A percentile compares a stretch with the other conserved stretches of the same genome.
These are phyloP conservation scores for Xerocomus brunneocitrinus DNA, from an alignment of 768 basidiomycete species.

Conservation along the genomic window DNA sequence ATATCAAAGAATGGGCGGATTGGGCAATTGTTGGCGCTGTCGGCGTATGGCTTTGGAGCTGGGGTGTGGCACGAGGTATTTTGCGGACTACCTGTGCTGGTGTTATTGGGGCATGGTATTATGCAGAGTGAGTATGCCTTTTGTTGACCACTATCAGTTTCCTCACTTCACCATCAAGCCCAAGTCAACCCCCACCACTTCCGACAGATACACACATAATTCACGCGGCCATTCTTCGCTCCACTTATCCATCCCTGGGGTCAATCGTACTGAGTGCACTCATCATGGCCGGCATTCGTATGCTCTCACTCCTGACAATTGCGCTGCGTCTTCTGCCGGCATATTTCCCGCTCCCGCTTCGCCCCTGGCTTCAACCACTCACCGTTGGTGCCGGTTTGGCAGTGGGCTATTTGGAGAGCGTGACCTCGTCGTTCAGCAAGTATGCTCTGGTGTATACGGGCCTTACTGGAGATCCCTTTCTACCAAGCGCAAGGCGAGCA, in stretches of 20 bases:
- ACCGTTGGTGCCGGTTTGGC: conserved; percentile 34
- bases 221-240: conserved; percentile 71
- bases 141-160: neutral
- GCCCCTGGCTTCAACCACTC: conserved; percentile 40
- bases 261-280: conserved; percentile 73
- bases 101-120: conserved; percentile 92
- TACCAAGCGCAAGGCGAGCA: conserved; percentile 51
- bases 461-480: conserved; percentile 69
- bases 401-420: conserved; percentile 40
- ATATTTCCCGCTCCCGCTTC: conserved; percentile 43
- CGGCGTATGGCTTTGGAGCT: conserved; percentile 65
- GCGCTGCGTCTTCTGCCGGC: conserved; percentile 52
- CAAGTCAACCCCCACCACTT: conserved; percentile 32
- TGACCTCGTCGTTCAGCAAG: conserved; percentile 51
- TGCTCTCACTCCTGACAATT: conserved; percentile 47
- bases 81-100: conserved; percentile 73
- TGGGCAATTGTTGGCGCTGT: conserved; percentile 60
- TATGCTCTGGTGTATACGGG: conserved; percentile 73
- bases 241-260: conserved; percentile 79
- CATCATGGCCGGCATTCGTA: conserved; percentile 65
- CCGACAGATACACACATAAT: conserved; percentile 66
- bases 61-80: conserved; percentile 75
- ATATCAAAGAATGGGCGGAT: conserved; percentile 62
- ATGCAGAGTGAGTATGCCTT: conserved; percentile 46
- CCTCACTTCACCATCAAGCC: conserved; percentile 16